A percentile compares a stretch with the other conserved stretches of the same genome.
Evolutionary conservation across 2,329 filamentous ascomycete genomes (phyloP).

Genomic region (Laburnicola sp.): DNA sequence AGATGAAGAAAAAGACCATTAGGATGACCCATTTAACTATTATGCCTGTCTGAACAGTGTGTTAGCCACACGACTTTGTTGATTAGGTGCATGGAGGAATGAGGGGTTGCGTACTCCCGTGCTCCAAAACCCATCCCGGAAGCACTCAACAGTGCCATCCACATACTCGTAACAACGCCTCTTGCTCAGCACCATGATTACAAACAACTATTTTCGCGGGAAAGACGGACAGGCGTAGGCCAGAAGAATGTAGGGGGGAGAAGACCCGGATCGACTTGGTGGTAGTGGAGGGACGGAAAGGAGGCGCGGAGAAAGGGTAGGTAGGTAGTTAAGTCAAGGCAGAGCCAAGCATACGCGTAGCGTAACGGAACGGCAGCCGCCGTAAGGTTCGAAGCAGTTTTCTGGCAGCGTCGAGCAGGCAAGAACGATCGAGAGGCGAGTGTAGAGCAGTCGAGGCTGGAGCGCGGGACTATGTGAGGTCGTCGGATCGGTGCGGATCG

Average conservation of each 20-base stretch:
- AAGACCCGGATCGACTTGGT: not conserved
- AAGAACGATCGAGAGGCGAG: not conserved
- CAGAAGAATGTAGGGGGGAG: conserved; percentile 1
- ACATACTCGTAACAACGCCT: conserved; percentile 33
- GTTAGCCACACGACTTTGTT: not conserved
- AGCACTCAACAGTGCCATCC: conserved; percentile 33
- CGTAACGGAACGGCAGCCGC: not conserved
- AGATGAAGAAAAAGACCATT: conserved; percentile 60
- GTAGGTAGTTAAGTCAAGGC: not conserved
- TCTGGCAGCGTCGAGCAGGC: not conserved
- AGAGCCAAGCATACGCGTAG: not conserved
- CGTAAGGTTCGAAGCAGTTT: no score
- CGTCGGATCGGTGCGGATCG: no score
- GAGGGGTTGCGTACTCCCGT: conserved; percentile 25
- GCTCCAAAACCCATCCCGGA: conserved; percentile 40
- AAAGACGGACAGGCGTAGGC: conserved; percentile 1
- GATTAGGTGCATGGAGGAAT: not conserved
- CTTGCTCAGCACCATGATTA: conserved; percentile 33
- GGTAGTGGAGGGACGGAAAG: not conserved
- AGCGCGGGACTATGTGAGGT: not conserved
- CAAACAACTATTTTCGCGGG: not conserved
- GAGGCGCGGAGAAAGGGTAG: not conserved
- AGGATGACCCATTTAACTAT: conserved; percentile 75
- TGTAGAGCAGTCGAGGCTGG: conserved; percentile 1
- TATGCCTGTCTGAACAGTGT: conserved; percentile 56